These are phyloP conservation scores for Elongisporangium prolatum DNA, from an alignment of 352 stramenopile species.

Conservation along the genomic window DNA sequence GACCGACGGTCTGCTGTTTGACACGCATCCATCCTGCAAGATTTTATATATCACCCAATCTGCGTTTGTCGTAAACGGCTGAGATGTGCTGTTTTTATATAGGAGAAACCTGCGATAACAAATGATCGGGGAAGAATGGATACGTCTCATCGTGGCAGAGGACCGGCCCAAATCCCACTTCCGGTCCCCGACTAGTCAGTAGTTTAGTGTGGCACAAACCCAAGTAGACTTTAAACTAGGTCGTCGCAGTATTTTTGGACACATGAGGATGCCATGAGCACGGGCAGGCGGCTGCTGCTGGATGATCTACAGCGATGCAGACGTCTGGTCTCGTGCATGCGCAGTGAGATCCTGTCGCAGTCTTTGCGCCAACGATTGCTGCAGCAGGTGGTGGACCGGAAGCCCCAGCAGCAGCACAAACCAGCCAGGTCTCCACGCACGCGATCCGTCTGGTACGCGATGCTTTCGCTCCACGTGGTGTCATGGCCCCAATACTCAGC, in stretches of 20 bases:
- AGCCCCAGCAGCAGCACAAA: conserved; percentile 4
- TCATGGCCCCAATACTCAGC: neutral
- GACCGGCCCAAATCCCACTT: neutral
- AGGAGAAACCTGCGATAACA: too few relatives aligned
- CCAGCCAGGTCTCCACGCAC: neutral
- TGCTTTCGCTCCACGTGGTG: neutral
- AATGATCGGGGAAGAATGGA: too few relatives aligned
- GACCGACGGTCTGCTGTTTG: too few relatives aligned
- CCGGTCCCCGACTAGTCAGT: neutral
- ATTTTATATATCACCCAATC: too few relatives aligned
- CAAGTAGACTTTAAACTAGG: neutral
- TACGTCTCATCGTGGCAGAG: too few relatives aligned
- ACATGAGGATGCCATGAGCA: neutral
- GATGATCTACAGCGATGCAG: conserved; percentile 50
- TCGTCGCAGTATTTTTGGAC: neutral
- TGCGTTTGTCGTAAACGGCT: too few relatives aligned
- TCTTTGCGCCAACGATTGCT: conserved; percentile 35
- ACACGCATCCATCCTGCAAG: too few relatives aligned
- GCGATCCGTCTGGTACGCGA: neutral
- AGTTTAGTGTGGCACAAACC: neutral
- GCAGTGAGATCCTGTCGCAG: conserved; percentile 31
- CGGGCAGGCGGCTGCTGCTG: conserved; percentile 1
- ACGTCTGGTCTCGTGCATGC: conserved; percentile 45
- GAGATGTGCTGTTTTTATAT: too few relatives aligned
- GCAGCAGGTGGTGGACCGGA: conserved; percentile 16